phyloP scores from a whole-genome alignment of 371 early-diverging fungal species.

The Actinomucor elegans region DNA sequence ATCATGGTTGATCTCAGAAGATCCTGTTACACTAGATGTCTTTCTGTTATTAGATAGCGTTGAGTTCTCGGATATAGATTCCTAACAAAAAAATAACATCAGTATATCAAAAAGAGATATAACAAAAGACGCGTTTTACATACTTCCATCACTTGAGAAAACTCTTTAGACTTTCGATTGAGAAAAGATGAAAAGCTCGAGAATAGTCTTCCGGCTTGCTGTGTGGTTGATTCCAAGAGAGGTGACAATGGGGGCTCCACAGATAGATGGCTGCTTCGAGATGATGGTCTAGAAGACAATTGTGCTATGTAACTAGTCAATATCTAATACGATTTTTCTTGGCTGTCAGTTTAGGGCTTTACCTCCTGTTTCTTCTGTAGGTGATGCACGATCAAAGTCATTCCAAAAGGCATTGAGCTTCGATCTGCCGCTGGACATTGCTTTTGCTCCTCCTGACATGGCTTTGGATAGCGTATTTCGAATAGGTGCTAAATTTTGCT shows the following conservation, averaged over 20 bases:
- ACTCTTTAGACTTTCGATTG: conserved; percentile 53
- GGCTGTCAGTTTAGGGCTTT: background rate
- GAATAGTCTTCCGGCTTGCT: conserved; percentile 56
- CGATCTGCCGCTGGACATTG: conserved; percentile 51
- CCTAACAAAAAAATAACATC: conserved; percentile 3
- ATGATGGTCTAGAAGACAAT: background rate
- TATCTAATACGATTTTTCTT: background rate
- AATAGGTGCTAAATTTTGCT: conserved; percentile 60
- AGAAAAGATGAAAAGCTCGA: conserved; percentile 59
- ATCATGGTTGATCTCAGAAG: background rate
- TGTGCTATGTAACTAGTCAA: too few relatives aligned
- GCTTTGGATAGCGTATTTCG: conserved; percentile 64
- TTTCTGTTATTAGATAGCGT: conserved; percentile 4
- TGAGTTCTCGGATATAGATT: conserved; percentile 7
- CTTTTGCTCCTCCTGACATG: conserved; percentile 55
- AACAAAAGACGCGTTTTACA: background rate
- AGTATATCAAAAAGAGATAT: background rate
- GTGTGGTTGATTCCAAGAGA: conserved; percentile 46
- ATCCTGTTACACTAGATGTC: background rate
- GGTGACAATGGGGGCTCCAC: conserved; percentile 22
- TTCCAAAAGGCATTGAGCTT: conserved; percentile 55
- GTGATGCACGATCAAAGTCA: conserved; percentile 41
- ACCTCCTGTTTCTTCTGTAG: too few relatives aligned
- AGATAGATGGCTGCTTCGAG: background rate
- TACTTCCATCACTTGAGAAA: conserved; percentile 54